Evolutionary conservation across 1,284 basidiomycete genomes (phyloP), one percentile per base, ranked within the genome.

Genomic region (Rhodotorula glutinis): DNA sequence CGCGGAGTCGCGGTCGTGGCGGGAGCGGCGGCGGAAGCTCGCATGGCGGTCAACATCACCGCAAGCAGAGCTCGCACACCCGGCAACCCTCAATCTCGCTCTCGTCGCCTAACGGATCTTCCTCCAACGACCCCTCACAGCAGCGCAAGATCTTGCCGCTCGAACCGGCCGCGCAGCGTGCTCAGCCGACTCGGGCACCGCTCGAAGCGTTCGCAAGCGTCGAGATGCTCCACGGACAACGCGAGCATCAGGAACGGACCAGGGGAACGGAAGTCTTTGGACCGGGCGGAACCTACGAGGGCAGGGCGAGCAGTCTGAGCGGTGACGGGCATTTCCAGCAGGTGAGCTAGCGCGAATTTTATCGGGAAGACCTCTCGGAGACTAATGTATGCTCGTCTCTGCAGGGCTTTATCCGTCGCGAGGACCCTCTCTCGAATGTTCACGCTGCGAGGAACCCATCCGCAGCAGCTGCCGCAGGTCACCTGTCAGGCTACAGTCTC

Each of bases 151-250:
- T 71, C 59, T 59, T 71, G 23, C 70, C 70, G 19, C 62, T 65
- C 38, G 62, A 69, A 52, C 67, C 70, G 11, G 65, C 60, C n/a
- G 62, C 62, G 14, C 59, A 47, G 57, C 47, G 40, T 25, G 59
- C 53, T 17, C 52, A 56, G 43, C 46, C 65, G 9, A 72, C 68
- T 4, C 47, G 71, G 1, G 68, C 71, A 5, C 71, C 71, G n/a
- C 56, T 72, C 27, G 71, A 72, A 30, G 62, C 67, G 38, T 72
- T 72, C 27, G 71, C 65, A 38, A 67, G 65, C n/a, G 62, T 70
- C 29, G 71, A 72, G 57, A 72, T 72, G 71, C 29, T 72, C 17
- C 65, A 72, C 47, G 71, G 71, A 0, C 64, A 66, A 58, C n/a
- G 63, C 14, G 43, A 66, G 47, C 55, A 59, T n/a, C 30, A 43